Evolutionary conservation across 2,329 filamentous ascomycete genomes (phyloP), one percentile per base, ranked within the genome.

Genomic region (Tolypocladium inflatum): DNA sequence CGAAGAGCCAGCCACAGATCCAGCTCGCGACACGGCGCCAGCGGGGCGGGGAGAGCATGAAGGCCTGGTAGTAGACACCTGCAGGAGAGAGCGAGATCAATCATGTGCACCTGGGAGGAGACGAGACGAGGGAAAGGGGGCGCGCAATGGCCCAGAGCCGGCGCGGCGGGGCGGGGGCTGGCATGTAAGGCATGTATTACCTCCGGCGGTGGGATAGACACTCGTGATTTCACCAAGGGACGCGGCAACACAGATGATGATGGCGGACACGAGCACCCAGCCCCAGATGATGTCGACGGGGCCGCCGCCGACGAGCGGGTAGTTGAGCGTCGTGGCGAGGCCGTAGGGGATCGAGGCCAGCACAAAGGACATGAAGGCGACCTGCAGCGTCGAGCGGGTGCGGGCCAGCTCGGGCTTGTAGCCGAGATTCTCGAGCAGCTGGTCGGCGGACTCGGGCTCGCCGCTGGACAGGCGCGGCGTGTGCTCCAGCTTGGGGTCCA

Each of bases 331-430:
- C 1, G 87, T 90, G 51, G 85, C 81, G 43, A 90, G 78, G 65
- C 87, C 87, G 71, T 89, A 90, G 11, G 87, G 87, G 61, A 90
- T 88, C 3, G 87, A 86, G 54, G 87, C 86, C 57, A 90, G 80
- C 63, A 90, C 87, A 67, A 90, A 90, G 61, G 85, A 87, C 86
- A 88, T 89, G 78, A 88, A 88, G 64, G 85, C 84, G 56, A 88
- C 85, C 71, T 88, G 85, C 63, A 83, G 76, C 2, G 85, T 88
- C 51, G 85, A 88, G 57, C 86, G 80, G 66, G 80, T 87, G 59
- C 86, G 82, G 54, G 78, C 71, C 59, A 89, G 72, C 71, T 89
- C 85, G 57, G 84, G 78, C 70, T 82, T 83, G 76, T 89, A 88
- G 60, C 86, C 86, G 65, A 88, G 77, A 59, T 80, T 80, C 63